Conservation (phyloP, 768 basidiomycete species). For the Amanita subjunquillea region DNA sequence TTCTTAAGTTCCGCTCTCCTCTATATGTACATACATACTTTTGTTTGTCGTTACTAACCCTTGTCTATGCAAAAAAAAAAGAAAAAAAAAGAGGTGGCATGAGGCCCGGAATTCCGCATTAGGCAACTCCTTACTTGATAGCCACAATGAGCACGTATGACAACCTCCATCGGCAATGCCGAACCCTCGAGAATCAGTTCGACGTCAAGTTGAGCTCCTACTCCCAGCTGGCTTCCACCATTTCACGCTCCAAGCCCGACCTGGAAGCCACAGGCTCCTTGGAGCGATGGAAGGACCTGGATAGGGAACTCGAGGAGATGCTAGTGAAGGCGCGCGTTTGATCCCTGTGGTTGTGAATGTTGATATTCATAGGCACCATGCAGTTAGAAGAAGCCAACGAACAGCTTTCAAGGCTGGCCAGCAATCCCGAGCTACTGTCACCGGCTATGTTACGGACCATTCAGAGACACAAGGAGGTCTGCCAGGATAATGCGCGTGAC, state of each 20-base stretch:
- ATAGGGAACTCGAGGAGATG: slow-evolving; percentile 79
- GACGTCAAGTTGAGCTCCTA: slow-evolving; percentile 89
- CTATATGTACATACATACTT: too few relatives aligned
- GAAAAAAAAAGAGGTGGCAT: too few relatives aligned
- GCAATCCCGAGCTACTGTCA: slow-evolving; percentile 61
- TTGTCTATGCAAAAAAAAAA: too few relatives aligned
- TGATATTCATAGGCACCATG: slow-evolving; percentile 9
- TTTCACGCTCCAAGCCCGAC: slow-evolving; percentile 45
- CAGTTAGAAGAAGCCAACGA: slow-evolving; percentile 87
- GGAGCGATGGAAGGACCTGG: slow-evolving; percentile 74
- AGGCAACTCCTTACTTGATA: background rate
- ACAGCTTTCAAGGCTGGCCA: slow-evolving; percentile 58
- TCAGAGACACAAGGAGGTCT: slow-evolving; percentile 83
- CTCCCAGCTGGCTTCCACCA: slow-evolving; percentile 68
- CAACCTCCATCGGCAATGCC: slow-evolving; percentile 80
- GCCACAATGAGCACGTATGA: slow-evolving; percentile 72
- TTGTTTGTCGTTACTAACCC: too few relatives aligned
- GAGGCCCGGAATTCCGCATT: background rate
- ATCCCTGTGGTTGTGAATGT: background rate
- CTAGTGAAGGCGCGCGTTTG: slow-evolving; percentile 58
- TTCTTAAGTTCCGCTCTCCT: too few relatives aligned
- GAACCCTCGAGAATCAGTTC: slow-evolving; percentile 88
- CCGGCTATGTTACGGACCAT: slow-evolving; percentile 82
- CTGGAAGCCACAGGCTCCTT: slow-evolving; percentile 61
- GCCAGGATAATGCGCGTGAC: slow-evolving; percentile 81